These are phyloP conservation scores for Stereocaulon alpinum DNA, from an alignment of 495 filamentous ascomycete genomes.

Conservation along the genomic window DNA sequence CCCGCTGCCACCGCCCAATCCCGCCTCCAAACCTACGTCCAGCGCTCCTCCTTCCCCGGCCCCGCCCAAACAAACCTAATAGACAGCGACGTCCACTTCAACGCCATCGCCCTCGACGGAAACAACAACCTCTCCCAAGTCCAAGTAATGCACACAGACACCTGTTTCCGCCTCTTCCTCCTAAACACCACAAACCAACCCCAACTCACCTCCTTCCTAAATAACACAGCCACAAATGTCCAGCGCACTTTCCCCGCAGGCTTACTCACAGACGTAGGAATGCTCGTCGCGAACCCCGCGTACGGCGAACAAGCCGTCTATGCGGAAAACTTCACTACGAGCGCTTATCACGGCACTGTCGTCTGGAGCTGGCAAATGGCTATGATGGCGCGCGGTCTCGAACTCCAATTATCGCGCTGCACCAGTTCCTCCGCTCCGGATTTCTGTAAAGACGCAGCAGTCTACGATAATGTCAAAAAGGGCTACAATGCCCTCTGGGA, in stretches of 20 bases:
- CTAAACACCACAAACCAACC: background rate
- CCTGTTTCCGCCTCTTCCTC: background rate
- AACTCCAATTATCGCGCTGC: conserved; percentile 39
- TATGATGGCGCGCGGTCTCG: conserved; percentile 53
- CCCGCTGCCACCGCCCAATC: conserved; percentile 30
- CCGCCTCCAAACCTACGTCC: background rate
- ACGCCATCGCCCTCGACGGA: background rate
- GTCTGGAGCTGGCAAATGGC: conserved; percentile 57
- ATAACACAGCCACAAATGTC: background rate
- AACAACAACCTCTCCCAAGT: background rate
- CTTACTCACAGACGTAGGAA: background rate
- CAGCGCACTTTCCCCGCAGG: background rate
- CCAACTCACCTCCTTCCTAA: background rate
- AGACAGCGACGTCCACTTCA: background rate
- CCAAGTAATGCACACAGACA: background rate
- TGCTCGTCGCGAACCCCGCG: background rate
- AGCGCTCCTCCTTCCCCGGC: background rate
- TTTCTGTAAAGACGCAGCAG: background rate
- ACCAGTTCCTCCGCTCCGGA: conserved; percentile 2
- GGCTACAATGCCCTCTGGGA: conserved; percentile 55
- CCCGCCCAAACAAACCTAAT: background rate
- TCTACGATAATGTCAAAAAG: conserved; percentile 26
- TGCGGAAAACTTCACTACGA: conserved; percentile 42
- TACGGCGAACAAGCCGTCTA: conserved; percentile 19
- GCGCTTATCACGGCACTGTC: conserved; percentile 55